Base-by-base conservation (phyloP, 2,329 filamentous ascomycete species). In the Venturia carpophila region DNA sequence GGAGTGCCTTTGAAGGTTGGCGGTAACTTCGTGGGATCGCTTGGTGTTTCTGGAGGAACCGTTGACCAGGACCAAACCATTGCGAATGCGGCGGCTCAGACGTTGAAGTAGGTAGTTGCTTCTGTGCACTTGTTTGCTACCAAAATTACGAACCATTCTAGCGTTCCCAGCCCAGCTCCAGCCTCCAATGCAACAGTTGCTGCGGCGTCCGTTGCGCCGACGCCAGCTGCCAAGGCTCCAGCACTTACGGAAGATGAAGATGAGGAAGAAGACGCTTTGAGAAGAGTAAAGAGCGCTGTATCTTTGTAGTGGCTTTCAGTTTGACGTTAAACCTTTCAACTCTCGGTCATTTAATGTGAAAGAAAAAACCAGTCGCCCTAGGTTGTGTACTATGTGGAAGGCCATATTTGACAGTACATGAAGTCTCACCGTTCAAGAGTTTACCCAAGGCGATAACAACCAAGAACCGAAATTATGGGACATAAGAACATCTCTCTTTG, bases 111-210 rank as follows among this genome's bases (percentile, higher is more conserved):
- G 60, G 27, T 37, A 58, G 39, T 47, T n/a, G 37, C 10, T 37
- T 13, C 49, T 58, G 10, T 37, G 52, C 7, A 58, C 5, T 10
- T n/a, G n/a, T 5, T n/a, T n/a, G 0, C 81, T 83, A 0, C 85
- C 85, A 5, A 88, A 79, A 70, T 88, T 84, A 24, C 87, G 9
- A 58, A 39, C 15, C 24, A 1, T 37, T 37, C 52, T n/a, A 37
- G 52, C 17, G 17, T 10, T 37, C 11, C 52, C 3, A 37, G 2
- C 5, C 47, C 47, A 58, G 52, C 30, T 58, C 30, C 52, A 9
- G 30, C 52, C n/a, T 34, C 27, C 27, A 58, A 37, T 37, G 30
- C 52, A n/a, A 2, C 27, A 37, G 30, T 37, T n/a, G 52, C 27
- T 9, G 3, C 52, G n/a, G 21, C 10, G 4, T 1, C 52, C 27